Conservation (phyloP, 441 rosid species). For the Populus trichocarpa region DNA sequence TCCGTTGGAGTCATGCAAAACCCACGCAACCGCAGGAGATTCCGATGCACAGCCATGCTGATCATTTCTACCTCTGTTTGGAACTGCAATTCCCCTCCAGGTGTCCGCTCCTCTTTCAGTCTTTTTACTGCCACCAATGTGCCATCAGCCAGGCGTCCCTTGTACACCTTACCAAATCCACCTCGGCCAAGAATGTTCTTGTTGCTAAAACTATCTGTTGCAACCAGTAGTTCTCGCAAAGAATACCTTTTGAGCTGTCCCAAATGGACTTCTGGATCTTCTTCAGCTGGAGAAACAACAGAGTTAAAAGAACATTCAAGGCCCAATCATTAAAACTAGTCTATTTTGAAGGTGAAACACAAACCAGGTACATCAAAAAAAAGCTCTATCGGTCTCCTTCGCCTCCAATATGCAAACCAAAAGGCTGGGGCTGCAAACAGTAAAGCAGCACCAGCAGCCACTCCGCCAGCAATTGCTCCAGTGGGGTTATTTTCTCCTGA, state of each 20-base stretch:
- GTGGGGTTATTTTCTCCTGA: slow-evolving; percentile 62
- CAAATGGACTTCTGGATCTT: slow-evolving; percentile 66
- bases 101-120: too few species aligned
- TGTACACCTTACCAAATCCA: too few species aligned
- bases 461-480: slow-evolving; percentile 92
- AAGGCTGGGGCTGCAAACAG: slow-evolving; percentile 88
- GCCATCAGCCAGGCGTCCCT: too few species aligned
- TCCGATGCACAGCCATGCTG: slow-evolving; percentile 72
- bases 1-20: slow-evolving; percentile 80
- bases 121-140: too few species aligned
- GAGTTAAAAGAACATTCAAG: slow-evolving; percentile 5
- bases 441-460: slow-evolving; percentile 89
- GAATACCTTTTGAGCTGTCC: slow-evolving; percentile 78
- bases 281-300: slow-evolving; percentile 50
- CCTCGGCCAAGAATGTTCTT: slow-evolving; percentile 72
- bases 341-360: slow-evolving; percentile 24
- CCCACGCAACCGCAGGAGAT: slow-evolving; percentile 68
- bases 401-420: slow-evolving; percentile 83
- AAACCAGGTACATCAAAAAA: slow-evolving; percentile 90
- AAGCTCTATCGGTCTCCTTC: slow-evolving; percentile 65
- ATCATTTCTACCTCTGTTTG: slow-evolving; percentile 79
- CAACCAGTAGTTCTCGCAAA: slow-evolving; percentile 67
- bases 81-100: too few species aligned
- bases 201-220: slow-evolving; percentile 72
- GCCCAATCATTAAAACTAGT: neutral